Base-by-base conservation (phyloP, 495 filamentous ascomycete species). In the Trichoderma orchidacearum region DNA sequence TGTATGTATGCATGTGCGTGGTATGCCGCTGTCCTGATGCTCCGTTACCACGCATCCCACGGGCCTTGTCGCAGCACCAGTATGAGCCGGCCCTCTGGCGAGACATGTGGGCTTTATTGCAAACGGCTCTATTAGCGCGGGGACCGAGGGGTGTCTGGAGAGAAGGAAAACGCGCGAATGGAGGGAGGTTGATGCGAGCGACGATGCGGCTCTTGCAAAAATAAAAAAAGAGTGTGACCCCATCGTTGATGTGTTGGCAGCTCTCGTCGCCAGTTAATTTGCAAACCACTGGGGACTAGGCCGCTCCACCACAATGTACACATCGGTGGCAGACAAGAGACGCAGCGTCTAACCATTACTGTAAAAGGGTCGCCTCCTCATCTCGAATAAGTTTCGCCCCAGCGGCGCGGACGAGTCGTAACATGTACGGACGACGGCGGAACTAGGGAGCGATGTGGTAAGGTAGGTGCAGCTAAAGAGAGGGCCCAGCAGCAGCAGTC, bases 221-320 rank as follows among this genome's bases (percentile, higher is more conserved):
- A 36, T 9, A 36, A 8, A 50, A 21, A 76, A 73, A 23, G 66
- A 70, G 76, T 76, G 75, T 71, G 75, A 78, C 76, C 76, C 77
- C 30, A 75, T 79, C 69, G 64, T 75, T 87, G 89, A 90, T 96
- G 90, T 82, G 90, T 77, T 96, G 90, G 90, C 90, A 85, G 84
- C 71, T 75, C 76, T 87, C 78, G 74, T 82, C 80, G 77, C 90
- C 89, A 93, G 85, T 87, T 76, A 74, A 80, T 82, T 73, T 81
- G 71, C 60, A 66, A 25, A 32, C 56, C 56, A 30, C 70, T 70
- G 69, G 78, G 72, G 77, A 76, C 75, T 77, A 76, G 75, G 75
- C 68, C 73, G 78, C 75, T 79, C 78, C 77, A 80, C 78, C 71
- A 73, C 74, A 64, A 69, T 3, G 34, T 48, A 48, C 73, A 73